These are phyloP conservation scores for Silene uniflora DNA, from an alignment of 148 eudicot genomes.

Conservation along the genomic window DNA sequence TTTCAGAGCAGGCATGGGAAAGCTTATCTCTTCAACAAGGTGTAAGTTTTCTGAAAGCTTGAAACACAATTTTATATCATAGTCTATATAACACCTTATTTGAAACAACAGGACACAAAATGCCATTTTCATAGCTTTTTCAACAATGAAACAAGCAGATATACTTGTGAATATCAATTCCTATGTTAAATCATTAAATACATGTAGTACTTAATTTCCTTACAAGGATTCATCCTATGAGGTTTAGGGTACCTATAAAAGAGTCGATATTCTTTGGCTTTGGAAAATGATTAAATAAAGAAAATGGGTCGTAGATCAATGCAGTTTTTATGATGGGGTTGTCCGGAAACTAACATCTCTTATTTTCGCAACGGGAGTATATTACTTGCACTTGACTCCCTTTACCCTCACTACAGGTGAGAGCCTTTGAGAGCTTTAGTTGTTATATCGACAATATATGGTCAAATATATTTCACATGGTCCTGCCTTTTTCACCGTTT, in stretches of 20 bases:
- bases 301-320: neutral
- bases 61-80: neutral
- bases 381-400: too few species aligned
- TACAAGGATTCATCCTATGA: neutral
- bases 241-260: too few species aligned
- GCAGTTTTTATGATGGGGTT: neutral
- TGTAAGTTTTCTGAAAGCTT: conserved; percentile 67
- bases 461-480: neutral
- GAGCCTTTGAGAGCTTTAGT: too few species aligned
- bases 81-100: neutral
- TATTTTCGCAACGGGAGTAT: too few species aligned
- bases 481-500: too few species aligned
- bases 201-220: neutral
- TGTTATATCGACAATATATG: too few species aligned
- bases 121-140: neutral
- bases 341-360: too few species aligned
- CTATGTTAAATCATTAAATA: neutral
- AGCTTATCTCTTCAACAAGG: conserved; percentile 93
- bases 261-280: neutral
- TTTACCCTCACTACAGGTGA: too few species aligned
- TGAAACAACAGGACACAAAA: neutral
- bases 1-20: conserved; percentile 85
- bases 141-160: neutral
- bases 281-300: neutral
- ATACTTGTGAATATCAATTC: neutral